Evolutionary conservation across 805 yeast genomes (phyloP), one percentile per base, ranked within the genome.

Genomic region (Lachancea kluyveri): DNA sequence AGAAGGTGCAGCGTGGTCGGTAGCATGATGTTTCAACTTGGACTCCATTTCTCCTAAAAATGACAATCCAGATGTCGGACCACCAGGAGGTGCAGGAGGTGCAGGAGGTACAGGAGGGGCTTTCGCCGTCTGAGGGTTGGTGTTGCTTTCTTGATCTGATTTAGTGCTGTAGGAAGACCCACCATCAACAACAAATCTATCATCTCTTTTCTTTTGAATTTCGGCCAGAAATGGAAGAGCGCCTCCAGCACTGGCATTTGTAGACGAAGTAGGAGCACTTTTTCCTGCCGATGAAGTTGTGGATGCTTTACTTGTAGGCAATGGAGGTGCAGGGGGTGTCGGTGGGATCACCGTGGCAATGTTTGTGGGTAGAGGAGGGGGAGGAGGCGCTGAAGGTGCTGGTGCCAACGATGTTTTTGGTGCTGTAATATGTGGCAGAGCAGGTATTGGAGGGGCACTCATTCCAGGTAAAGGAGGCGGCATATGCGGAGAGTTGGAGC

Each of bases 171-270:
- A 52, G n/a, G 36, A 41, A 14, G 54, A 36, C 6, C 50, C 30
- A 2, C 54, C 68, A 11, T 61, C 68, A n/a, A 68, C 65, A 21
- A 65, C 71, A 45, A 59, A 59, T 16, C 63, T 43, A 11, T 69
- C 73, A 36, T 65, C 70, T 39, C 77, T 58, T 39, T 66, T 64
- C 20, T 60, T 64, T 43, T 68, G 70, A 32, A 72, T 71, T 37
- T 72, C 70, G 4, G 70, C 65, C 8, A 72, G 53, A 45, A 71
- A 70, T 4, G 77, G 76, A 11, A 70, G 46, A 1, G 70, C 66
- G 3, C 68, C 70, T 8, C 52, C 46, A 23, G 54, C 37, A 8
- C 23, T 29, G 6, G 26, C 16, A 7, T 7, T 6, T 7, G 41
- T 27, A n/a, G 43, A 17, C 8, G 54, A 37, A 1, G 53, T 29